Evolutionary conservation across 495 filamentous ascomycete species (phyloP), one percentile per base, ranked within the genome.

Genomic region (Aspergillus kassunensis): DNA sequence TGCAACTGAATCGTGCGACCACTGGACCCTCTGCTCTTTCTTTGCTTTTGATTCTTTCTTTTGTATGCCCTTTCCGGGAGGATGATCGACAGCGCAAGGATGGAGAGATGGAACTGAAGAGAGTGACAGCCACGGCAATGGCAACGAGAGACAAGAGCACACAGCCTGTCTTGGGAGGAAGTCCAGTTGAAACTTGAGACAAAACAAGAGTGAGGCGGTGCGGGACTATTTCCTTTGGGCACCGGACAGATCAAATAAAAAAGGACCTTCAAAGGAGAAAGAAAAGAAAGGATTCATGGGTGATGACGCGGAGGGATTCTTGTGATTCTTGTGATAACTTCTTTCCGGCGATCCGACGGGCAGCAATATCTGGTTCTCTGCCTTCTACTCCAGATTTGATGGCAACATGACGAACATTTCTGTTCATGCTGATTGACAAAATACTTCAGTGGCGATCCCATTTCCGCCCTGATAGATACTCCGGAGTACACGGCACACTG

Each of bases 1-100:
- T n/a, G 52, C 33, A 44, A 37, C 37, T 16, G 41, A 50, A 45
- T 60, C 49, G 53, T 62, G 51, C 56, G 45, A 57, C 61, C 48
- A 56, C 43, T 46, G 31, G 45, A 41, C 20, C 30, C 21, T 53
- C 49, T 30, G 12, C 36, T 43, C 51, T 51, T 50, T 27, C 40
- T 51, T 27, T 45, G 30, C 25, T 25, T 33, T 41, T 7, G 29
- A 5, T 36, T 36, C 39, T 24, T 41, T 24, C 11, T 20, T 24
- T 41, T 41, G n/a, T n/a, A n/a, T 41, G 36, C 43, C 48, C 46
- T 36, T 49, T 43, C 51, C 49, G 41, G 54, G 42, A 42, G 15
- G 58, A 57, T 52, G 58, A 61, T 61, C 58, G 58, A 55, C 58
- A 54, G 36, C 47, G 57, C 53, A 59, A 59, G 57, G 56, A 55